Evolutionary conservation across 306 rosid species (phyloP).

Genomic region (Cucurbita maxima): DNA sequence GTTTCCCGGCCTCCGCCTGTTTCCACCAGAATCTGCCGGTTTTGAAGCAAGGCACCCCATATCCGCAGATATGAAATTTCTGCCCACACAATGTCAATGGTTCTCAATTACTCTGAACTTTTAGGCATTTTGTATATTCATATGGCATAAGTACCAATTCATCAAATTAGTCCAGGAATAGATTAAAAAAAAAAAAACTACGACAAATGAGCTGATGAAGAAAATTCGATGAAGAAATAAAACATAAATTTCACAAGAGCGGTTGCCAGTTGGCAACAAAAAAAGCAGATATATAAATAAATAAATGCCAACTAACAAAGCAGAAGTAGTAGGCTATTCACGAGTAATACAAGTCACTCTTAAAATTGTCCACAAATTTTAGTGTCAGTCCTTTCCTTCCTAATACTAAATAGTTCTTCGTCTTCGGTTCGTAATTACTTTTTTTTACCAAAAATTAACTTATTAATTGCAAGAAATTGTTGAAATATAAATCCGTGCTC

Average conservation of each 20-base stretch:
- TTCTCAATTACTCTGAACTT: background rate
- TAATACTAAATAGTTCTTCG: conserved; percentile 1
- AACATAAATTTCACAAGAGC: conserved; percentile 19
- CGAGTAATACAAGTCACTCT: conserved; percentile 24
- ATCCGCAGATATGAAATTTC: conserved; percentile 26
- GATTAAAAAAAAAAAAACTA: background rate
- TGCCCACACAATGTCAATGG: conserved; percentile 19
- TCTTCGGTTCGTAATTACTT: conserved; percentile 10
- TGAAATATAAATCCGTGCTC: conserved; percentile 16
- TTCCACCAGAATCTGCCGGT: conserved; percentile 62
- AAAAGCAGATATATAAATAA: conserved; percentile 26
- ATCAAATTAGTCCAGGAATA: background rate
- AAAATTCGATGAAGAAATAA: background rate
- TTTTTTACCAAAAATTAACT: conserved; percentile 16
- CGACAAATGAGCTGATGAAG: background rate
- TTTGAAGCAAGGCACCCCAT: conserved; percentile 86
- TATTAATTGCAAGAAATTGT: conserved; percentile 7
- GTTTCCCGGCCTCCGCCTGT: conserved; percentile 77
- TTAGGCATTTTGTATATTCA: background rate
- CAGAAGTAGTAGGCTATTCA: conserved; percentile 59
- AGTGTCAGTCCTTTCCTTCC: conserved; percentile 1
- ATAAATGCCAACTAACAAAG: conserved; percentile 64
- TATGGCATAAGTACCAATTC: background rate
- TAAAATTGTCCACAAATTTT: conserved; percentile 29
- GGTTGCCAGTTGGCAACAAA: conserved; percentile 21